A percentile compares a stretch with the other conserved stretches of the same genome.
These are phyloP conservation scores for Asterella californica DNA, from an alignment of 225 moss, liverwort and hornwort genomes.

Conservation along the genomic window DNA sequence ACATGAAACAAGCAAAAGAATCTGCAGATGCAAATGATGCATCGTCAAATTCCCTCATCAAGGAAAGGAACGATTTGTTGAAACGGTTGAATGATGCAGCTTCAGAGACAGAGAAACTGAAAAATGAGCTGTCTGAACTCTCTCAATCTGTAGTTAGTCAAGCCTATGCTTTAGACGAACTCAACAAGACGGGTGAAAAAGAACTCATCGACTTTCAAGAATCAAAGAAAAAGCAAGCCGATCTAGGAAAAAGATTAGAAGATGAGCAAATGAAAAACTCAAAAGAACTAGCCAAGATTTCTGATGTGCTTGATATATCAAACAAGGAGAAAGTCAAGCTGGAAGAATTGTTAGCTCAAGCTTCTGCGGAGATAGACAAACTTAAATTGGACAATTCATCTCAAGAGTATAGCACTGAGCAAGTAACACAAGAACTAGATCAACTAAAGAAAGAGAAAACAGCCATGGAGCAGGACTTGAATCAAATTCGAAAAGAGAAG, in stretches of 20 bases:
- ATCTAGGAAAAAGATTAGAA: not conserved
- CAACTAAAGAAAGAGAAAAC: not conserved
- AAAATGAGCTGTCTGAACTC: slow-evolving; percentile 6
- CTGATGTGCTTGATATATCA: slow-evolving; percentile 8
- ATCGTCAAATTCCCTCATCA: too few relatives aligned
- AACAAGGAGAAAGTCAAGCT: slow-evolving; percentile 15
- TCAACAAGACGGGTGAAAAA: not conserved
- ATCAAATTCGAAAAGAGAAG: too few relatives aligned
- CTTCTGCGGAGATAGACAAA: slow-evolving; percentile 12
- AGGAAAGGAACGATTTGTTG: too few relatives aligned
- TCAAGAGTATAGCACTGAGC: slow-evolving; percentile 2
- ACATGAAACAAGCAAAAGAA: slow-evolving; percentile 10
- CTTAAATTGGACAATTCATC: slow-evolving; percentile 1
- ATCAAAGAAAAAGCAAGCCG: not conserved
- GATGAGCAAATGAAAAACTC: not conserved
- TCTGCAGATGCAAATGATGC: not conserved
- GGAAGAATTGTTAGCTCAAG: slow-evolving; percentile 4
- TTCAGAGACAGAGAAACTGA: slow-evolving; percentile 7
- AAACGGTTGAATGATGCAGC: slow-evolving; percentile 1
- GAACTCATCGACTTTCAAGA: slow-evolving; percentile 2
- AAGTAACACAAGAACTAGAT: not conserved
- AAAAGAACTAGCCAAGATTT: not conserved
- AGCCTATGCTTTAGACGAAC: slow-evolving; percentile 6
- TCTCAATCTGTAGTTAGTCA: slow-evolving; percentile 2
- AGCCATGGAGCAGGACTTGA: not conserved